A percentile compares a stretch with the other conserved stretches of the same genome.
Conservation (phyloP, 2,329 filamentous ascomycete genomes). For the Epichloe festucae region DNA sequence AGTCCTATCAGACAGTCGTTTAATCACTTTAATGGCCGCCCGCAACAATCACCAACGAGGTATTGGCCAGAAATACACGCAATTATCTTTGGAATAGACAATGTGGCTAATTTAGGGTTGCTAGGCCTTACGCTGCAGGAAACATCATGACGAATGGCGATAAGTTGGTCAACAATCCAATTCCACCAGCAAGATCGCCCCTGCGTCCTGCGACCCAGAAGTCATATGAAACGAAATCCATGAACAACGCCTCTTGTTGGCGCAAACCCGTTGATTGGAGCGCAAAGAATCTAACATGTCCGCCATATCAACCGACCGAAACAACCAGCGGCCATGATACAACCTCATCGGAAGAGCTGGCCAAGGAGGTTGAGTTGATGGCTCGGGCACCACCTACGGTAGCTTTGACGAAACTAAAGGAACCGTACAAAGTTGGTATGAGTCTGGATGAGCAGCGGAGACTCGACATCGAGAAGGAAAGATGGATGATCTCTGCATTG, state of each 20-base stretch:
- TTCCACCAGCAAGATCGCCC: constrained; percentile 2
- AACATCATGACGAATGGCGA: background rate
- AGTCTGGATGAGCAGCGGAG: background rate
- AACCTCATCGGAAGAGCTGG: background rate
- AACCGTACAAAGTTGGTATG: background rate
- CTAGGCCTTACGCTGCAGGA: background rate
- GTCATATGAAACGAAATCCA: background rate
- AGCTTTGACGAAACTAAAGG: constrained; percentile 9
- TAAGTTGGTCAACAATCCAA: background rate
- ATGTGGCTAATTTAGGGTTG: background rate
- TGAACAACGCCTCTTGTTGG: constrained; percentile 2
- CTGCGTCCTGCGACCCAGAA: background rate
- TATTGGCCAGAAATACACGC: background rate
- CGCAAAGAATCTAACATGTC: background rate
- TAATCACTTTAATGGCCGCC: background rate
- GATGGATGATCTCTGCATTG: constrained; percentile 48
- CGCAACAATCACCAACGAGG: background rate
- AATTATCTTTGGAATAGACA: background rate
- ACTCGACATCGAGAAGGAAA: constrained; percentile 14
- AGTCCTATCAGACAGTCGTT: constrained; percentile 5
- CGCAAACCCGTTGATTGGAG: constrained; percentile 2
- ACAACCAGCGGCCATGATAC: background rate
- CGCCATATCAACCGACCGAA: background rate
- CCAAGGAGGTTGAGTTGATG: constrained; percentile 5
- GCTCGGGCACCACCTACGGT: constrained; percentile 5